Evolutionary conservation across 148 eudicot genomes (phyloP).

Genomic region (Polygonum aviculare): DNA sequence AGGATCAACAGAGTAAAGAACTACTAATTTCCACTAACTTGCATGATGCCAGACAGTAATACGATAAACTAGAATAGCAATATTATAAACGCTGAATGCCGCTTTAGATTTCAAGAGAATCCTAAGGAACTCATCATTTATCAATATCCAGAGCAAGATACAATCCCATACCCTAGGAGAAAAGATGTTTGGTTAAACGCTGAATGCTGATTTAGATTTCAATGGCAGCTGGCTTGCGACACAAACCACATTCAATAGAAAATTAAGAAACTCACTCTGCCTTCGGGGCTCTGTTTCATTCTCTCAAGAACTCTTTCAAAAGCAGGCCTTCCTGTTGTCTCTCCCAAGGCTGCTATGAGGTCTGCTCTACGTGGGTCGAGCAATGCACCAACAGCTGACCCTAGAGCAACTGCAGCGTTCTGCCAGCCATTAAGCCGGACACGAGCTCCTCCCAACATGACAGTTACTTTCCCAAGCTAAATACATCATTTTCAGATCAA

Average conservation of each 20-base stretch:
- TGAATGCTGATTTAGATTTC: not conserved
- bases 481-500: not conserved
- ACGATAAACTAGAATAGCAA: not conserved
- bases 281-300: constrained; percentile 84
- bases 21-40: not conserved
- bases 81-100: not conserved
- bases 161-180: not conserved
- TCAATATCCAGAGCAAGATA: not conserved
- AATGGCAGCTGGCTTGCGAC: not conserved
- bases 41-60: not conserved
- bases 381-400: constrained; percentile 92
- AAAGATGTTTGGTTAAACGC: not conserved
- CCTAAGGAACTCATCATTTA: not conserved
- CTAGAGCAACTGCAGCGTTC: constrained; percentile 87
- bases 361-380: constrained; percentile 94
- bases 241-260: not conserved
- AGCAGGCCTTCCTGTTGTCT: constrained; percentile 93
- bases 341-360: constrained; percentile 88
- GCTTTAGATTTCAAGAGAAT: not conserved
- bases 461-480: constrained; percentile 4
- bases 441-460: constrained; percentile 61
- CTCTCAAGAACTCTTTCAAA: constrained; percentile 83
- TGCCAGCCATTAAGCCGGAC: constrained; percentile 77
- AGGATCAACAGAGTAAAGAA: not conserved
- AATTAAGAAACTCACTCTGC: constrained; percentile 38